Base-by-base conservation (phyloP, 257 asterid genomes). In the Ballota nigra region DNA sequence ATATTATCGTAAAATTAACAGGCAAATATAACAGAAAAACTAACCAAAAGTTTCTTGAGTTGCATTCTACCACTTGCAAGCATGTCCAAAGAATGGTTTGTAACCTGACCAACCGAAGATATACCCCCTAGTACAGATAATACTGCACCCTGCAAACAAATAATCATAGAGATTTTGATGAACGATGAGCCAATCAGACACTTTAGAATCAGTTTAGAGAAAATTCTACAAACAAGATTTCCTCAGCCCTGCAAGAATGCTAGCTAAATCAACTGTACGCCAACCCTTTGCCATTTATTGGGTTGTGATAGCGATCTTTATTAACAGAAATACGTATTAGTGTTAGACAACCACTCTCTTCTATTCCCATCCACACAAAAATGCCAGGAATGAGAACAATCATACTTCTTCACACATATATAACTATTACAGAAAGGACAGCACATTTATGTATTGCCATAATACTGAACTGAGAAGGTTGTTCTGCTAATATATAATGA, bases 1-100 rank as follows among this genome's bases (percentile, higher is more conserved):
- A 8, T 28, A 36, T 16, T 11, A 6, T 34, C 13, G 51, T 40
- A 15, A 49, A 63, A 73, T 38, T 29, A 22, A 51, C 55, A 49
- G 23, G 53, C 29, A 40, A 38, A 40, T 11, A 22, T 23, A 70
- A 56, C 73, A 28, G 55, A 71, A 15, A 51, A 57, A 78, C 97
- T 82, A 71, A 95, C 99, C 89, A 84, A 69, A 58, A 95, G 89
- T 78, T 83, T 88, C 84, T 83, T 88, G 33, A 95, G 91, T 70
- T 88, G 98, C 79, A 83, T 59, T 78, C 79, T 89, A 73, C 90
- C 90, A 78, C 70, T 76, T 60, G 80, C 81, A 81, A 95, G 98
- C 87, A 66, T 83, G 83, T 88, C 95, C 82, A 75, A 11, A 56
- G 85, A 83, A 64, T 76, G 72, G 77, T 78, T 81, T 22, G 91